Evolutionary conservation across 306 rosid genomes (phyloP).

Genomic region (Trifolium repens): DNA sequence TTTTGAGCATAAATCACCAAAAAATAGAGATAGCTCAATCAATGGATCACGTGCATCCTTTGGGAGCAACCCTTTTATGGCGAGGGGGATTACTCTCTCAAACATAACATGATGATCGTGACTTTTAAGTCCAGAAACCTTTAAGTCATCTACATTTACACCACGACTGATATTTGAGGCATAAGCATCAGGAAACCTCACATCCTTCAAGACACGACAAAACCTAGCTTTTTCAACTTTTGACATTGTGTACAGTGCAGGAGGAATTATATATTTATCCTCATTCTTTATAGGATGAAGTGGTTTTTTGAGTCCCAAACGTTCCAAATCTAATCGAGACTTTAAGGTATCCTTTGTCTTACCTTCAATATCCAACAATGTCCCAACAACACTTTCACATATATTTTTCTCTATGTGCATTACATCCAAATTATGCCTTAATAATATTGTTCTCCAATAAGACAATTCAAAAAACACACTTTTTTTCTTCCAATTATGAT

Average conservation of each 20-base stretch:
- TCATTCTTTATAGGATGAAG: slow-evolving; percentile 2
- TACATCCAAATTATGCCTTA: neutral
- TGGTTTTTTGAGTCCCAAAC: neutral
- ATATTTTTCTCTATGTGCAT: slow-evolving; percentile 16
- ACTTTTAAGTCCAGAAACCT: neutral
- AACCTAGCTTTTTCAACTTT: neutral
- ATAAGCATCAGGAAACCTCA: neutral
- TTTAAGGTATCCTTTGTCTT: slow-evolving; percentile 19
- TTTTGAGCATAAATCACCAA: neutral
- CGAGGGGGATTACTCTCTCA: neutral
- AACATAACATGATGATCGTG: neutral
- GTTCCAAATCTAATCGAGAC: slow-evolving; percentile 11
- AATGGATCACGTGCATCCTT: slow-evolving; percentile 6
- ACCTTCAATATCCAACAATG: neutral
- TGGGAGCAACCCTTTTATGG: slow-evolving; percentile 2
- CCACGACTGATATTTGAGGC: slow-evolving; percentile 8
- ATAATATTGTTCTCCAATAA: neutral
- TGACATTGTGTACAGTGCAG: slow-evolving; percentile 13
- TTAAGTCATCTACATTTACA: neutral
- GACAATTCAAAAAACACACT: neutral
- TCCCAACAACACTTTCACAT: slow-evolving; percentile 20
- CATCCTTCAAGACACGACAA: neutral
- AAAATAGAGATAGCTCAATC: neutral
- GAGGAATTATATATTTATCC: slow-evolving; percentile 1
- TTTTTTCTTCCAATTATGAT: slow-evolving; percentile 25